Conservation (phyloP, 2,329 filamentous ascomycete genomes). For the Exophiala lecanii-corni region DNA sequence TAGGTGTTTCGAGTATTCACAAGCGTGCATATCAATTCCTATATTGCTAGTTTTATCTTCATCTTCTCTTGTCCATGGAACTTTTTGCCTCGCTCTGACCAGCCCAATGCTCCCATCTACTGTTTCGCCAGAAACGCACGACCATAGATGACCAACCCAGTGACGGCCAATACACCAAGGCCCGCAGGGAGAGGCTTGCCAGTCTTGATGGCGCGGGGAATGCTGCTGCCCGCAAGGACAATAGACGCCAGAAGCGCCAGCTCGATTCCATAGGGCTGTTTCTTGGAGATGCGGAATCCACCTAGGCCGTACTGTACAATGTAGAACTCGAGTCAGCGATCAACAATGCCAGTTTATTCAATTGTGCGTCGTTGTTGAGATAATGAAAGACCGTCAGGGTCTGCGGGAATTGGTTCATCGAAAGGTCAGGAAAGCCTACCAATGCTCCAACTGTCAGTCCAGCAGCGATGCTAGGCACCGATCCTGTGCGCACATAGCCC, state of each 20-base stretch:
- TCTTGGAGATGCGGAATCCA: slow-evolving; percentile 71
- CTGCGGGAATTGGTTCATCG: no score
- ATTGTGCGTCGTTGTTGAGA: no score
- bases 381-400: no score
- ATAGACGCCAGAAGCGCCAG: slow-evolving; percentile 81
- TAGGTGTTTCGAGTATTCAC: no score
- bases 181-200: slow-evolving; percentile 77
- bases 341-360: neutral
- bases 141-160: slow-evolving; percentile 76
- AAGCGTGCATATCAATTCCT: no score
- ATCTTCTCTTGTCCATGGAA: no score
- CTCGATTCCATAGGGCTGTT: slow-evolving; percentile 77
- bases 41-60: no score
- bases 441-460: slow-evolving; percentile 75
- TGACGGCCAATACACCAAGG: slow-evolving; percentile 71
- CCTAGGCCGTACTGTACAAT: slow-evolving; percentile 64
- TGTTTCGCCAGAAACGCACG: slow-evolving; percentile 51
- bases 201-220: slow-evolving; percentile 79
- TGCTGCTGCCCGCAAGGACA: slow-evolving; percentile 76
- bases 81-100: no score
- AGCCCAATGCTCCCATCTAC: no score
- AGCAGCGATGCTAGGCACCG: slow-evolving; percentile 78
- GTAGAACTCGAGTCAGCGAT: neutral
- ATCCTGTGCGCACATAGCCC: slow-evolving; percentile 80
- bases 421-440: no score